phyloP scores from a whole-genome alignment of 495 filamentous ascomycete genomes.

The Penicillium pulvis region DNA sequence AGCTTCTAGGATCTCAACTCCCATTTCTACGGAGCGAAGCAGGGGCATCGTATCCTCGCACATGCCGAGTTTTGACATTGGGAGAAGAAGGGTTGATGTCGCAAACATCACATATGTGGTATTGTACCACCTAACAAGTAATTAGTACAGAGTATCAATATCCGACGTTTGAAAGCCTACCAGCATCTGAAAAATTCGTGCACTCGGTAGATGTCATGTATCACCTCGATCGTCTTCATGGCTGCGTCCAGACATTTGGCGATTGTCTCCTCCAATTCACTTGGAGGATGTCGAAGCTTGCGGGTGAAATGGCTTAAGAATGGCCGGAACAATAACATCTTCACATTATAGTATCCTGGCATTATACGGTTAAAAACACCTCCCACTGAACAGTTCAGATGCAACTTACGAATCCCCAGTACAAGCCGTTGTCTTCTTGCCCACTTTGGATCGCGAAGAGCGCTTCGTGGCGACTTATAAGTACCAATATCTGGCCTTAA shows the following conservation, averaged over 20 bases:
- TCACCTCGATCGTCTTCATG: slow-evolving; percentile 42
- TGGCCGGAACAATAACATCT: slow-evolving; percentile 43
- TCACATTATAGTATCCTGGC: slow-evolving; percentile 44
- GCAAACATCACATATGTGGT: slow-evolving; percentile 49
- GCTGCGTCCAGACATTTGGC: slow-evolving; percentile 41
- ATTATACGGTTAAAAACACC: background rate
- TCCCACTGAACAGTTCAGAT: background rate
- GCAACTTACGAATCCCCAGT: slow-evolving; percentile 36
- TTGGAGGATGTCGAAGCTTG: slow-evolving; percentile 35
- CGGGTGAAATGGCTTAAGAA: slow-evolving; percentile 43
- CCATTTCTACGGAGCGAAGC: slow-evolving; percentile 38
- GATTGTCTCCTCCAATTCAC: slow-evolving; percentile 36
- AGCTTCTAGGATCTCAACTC: slow-evolving; percentile 44
- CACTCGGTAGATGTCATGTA: slow-evolving; percentile 44
- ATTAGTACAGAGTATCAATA: background rate
- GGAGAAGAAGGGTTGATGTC: slow-evolving; percentile 43
- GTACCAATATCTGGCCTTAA: slow-evolving; percentile 37
- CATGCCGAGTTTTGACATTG: slow-evolving; percentile 40
- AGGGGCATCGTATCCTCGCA: slow-evolving; percentile 36
- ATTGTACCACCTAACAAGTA: slow-evolving; percentile 43
- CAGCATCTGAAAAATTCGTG: slow-evolving; percentile 49
- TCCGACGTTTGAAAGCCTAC: slow-evolving; percentile 19
- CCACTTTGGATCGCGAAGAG: slow-evolving; percentile 44
- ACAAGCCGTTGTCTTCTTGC: slow-evolving; percentile 41
- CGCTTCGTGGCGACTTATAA: slow-evolving; percentile 24